Percentiles rank a stretch among this genome's conserved stretches.
Conservation (phyloP, 2,329 filamentous ascomycete species). For the Phaeosphaeria sp. region DNA sequence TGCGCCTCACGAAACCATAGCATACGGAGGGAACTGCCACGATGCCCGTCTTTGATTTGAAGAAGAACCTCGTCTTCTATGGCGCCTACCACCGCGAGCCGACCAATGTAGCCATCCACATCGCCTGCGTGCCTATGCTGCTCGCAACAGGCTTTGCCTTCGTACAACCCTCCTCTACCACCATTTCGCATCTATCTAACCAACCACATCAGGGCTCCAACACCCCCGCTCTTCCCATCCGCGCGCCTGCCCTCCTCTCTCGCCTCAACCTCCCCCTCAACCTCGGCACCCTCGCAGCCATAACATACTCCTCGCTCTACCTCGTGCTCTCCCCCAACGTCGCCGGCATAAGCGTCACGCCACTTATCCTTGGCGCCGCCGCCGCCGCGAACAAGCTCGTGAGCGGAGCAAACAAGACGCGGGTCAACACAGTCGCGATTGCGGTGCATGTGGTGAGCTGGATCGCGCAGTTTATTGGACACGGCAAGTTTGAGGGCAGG, state of each 20-base stretch:
- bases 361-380: conserved; percentile 75
- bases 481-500: conserved; percentile 84
- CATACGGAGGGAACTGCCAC: conserved; percentile 1
- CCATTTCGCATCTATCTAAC: neutral
- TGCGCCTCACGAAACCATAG: neutral
- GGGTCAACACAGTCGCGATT: conserved; percentile 68
- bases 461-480: conserved; percentile 89
- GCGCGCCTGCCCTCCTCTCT: conserved; percentile 35
- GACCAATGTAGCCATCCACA: conserved; percentile 79
- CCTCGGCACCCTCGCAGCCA: conserved; percentile 57
- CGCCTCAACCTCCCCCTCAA: conserved; percentile 48
- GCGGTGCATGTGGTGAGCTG: conserved; percentile 75
- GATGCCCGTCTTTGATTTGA: conserved; percentile 40
- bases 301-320: conserved; percentile 78
- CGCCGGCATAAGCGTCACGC: conserved; percentile 76
- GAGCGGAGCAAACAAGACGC: conserved; percentile 62
- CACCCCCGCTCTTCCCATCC: conserved; percentile 54
- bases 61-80: conserved; percentile 59
- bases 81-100: conserved; percentile 81
- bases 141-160: conserved; percentile 73
- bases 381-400: conserved; percentile 74
- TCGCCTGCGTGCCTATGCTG: conserved; percentile 77
- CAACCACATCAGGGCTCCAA: conserved; percentile 59
- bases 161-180: conserved; percentile 57
- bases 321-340: conserved; percentile 86